Conservation (phyloP, 257 asterid genomes). For the Primulina eburnea region DNA sequence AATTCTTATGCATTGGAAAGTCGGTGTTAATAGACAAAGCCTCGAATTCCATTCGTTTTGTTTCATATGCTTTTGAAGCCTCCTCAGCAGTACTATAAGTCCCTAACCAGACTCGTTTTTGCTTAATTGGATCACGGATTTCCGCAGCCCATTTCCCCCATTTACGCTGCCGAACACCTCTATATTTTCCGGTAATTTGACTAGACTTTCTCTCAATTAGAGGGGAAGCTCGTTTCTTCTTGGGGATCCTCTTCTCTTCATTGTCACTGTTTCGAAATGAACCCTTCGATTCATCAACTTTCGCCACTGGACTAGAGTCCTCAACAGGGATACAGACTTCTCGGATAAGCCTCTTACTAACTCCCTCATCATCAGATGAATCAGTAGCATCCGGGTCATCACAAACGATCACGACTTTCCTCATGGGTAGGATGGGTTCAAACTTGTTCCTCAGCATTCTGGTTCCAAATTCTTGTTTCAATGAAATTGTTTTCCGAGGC, state of each 20-base stretch:
- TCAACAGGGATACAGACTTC: constrained; percentile 45
- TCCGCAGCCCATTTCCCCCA: constrained; percentile 67
- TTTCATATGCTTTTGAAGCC: constrained; percentile 42
- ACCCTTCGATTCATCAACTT: constrained; percentile 31
- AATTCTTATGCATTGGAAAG: constrained; percentile 16
- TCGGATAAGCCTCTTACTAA: constrained; percentile 38
- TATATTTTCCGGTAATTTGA: not conserved
- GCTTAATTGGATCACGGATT: constrained; percentile 45
- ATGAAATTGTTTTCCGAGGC: constrained; percentile 32
- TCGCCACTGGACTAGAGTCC: not conserved
- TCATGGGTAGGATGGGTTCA: constrained; percentile 31
- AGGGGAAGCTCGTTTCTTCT: constrained; percentile 27
- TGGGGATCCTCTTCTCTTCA: constrained; percentile 27
- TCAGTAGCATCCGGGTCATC: constrained; percentile 90
- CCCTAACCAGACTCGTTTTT: constrained; percentile 48
- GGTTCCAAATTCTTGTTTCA: constrained; percentile 17
- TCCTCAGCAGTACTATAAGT: constrained; percentile 43
- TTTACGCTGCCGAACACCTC: constrained; percentile 49
- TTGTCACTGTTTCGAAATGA: constrained; percentile 47
- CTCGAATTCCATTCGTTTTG: constrained; percentile 36
- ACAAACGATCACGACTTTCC: constrained; percentile 55
- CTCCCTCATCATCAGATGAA: constrained; percentile 67
- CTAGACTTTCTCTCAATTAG: constrained; percentile 18
- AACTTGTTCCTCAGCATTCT: constrained; percentile 30
- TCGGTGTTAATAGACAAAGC: constrained; percentile 21